Evolutionary conservation across 331 rosid species (phyloP), one percentile per base, ranked within the genome.

Genomic region (Pyrus hybrid): DNA sequence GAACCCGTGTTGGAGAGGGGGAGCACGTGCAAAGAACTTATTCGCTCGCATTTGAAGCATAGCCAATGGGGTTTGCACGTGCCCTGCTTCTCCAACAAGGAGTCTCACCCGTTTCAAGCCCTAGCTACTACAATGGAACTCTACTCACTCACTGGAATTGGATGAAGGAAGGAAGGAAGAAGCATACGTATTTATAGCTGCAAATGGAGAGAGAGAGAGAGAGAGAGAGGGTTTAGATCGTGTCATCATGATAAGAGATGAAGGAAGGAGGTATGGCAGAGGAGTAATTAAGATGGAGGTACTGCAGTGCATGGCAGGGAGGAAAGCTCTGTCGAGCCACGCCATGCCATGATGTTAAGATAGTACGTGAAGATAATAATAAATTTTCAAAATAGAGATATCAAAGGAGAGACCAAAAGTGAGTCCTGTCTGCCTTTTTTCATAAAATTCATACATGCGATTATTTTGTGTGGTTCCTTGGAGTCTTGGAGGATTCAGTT

Each of bases 1-100:
- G 68, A 87, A 47, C 83, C 91, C 90, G 3, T 81, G 92, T 85
- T 90, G 93, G 93, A 90, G 96, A 87, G 81, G 89, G 85, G 81
- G 88, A 84, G 89, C 92, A 84, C 92, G 87, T 90, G 97, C 93
- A 88, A 77, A 8, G 2, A 2, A 26, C 28, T 69, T 43, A 25
- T 37, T 14, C 8, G 8, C n/a, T 17, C 68, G 37, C 77, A 76
- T n/a, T 61, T 17, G 49, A 17, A 68, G 66, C 13, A 35, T 70
- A 68, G 56, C 45, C 23, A 62, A 35, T n/a, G 3, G 37, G 14
- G 16, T 25, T 47, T 90, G 93, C 97, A 90, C 96, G 97, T 92
- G 97, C 91, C 93, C 93, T 90, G 91, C 91, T 92, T 92, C 97
- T 92, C 97, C 97, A 92, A 73, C 96, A 77, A 70, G 87, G 94